A percentile compares a stretch with the other conserved stretches of the same genome.
phyloP scores from a whole-genome alignment of 345 rosid species.

The Salix brachista region DNA sequence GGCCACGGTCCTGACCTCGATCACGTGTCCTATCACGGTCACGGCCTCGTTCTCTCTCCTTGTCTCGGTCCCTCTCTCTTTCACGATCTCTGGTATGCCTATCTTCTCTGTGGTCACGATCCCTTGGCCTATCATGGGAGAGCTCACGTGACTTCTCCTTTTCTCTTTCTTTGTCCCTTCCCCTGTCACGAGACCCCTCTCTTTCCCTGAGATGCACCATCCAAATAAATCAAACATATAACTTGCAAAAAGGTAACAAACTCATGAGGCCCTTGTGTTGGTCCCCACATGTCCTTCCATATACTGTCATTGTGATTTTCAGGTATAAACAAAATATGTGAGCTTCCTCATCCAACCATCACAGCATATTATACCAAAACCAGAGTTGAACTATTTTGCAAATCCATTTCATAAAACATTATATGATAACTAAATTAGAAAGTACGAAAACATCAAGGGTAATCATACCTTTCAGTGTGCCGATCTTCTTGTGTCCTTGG shows the following conservation, averaged over 20 bases:
- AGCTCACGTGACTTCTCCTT: constrained; percentile 69
- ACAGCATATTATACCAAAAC: neutral
- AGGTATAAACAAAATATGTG: neutral
- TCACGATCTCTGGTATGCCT: constrained; percentile 80
- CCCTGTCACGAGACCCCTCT: constrained; percentile 80
- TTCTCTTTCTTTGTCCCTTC: constrained; percentile 67
- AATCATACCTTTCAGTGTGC: constrained; percentile 48
- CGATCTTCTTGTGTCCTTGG: constrained; percentile 77
- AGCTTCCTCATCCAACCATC: neutral
- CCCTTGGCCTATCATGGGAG: constrained; percentile 73
- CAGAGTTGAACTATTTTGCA: neutral
- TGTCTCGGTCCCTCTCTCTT: constrained; percentile 54
- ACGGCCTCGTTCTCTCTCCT: constrained; percentile 52
- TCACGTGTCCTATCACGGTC: constrained; percentile 37
- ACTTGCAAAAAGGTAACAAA: neutral
- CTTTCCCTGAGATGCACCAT: constrained; percentile 30
- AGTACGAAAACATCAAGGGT: neutral
- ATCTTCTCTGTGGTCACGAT: constrained; percentile 77
- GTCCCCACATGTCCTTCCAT: neutral
- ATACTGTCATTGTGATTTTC: neutral
- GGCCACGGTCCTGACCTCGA: constrained; percentile 22
- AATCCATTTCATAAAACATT: neutral
- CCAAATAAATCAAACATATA: constrained; percentile 8
- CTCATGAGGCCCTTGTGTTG: neutral
- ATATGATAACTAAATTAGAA: neutral